Evolutionary conservation across 805 yeast species (phyloP).

Genomic region (Hanseniaspora osmophila): DNA sequence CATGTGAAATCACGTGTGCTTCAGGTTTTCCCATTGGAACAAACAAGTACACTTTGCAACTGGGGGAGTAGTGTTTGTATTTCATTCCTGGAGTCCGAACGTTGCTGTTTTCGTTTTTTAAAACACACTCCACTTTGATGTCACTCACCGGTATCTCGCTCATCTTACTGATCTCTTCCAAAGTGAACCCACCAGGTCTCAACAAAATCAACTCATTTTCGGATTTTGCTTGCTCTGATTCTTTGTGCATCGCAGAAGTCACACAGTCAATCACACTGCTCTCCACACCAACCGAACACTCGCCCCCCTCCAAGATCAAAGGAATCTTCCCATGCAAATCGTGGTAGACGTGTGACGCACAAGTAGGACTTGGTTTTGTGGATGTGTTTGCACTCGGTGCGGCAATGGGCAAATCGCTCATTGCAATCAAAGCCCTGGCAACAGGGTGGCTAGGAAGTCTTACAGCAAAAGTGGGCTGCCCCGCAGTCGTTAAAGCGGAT

Average conservation of each 20-base stretch:
- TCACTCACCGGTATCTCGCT: conserved; percentile 64
- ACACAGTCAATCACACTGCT: conserved; percentile 90
- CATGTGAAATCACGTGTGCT: conserved; percentile 4
- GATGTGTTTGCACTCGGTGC: conserved; percentile 98
- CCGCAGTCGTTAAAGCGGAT: conserved; percentile 69
- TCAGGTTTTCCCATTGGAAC: conserved; percentile 34
- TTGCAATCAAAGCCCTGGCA: conserved; percentile 77
- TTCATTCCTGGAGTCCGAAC: conserved; percentile 97
- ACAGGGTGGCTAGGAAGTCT: conserved; percentile 78
- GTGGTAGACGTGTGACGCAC: conserved; percentile 69
- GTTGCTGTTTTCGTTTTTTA: conserved; percentile 37
- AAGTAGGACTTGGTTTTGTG: conserved; percentile 86
- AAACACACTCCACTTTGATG: conserved; percentile 35
- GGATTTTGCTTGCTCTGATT: neutral
- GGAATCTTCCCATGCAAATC: conserved; percentile 77
- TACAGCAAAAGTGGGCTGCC: conserved; percentile 82
- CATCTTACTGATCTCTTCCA: conserved; percentile 50
- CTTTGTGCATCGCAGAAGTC: conserved; percentile 33
- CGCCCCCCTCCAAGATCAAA: conserved; percentile 78
- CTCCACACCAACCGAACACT: conserved; percentile 80
- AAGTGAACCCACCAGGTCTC: conserved; percentile 86
- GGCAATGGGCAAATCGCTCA: conserved; percentile 80
- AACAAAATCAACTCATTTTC: conserved; percentile 48
- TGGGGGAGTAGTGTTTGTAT: conserved; percentile 87
- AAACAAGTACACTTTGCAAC: conserved; percentile 64